phyloP scores from a whole-genome alignment of 345 rosid species.

The Eucalyptus camaldulensis region DNA sequence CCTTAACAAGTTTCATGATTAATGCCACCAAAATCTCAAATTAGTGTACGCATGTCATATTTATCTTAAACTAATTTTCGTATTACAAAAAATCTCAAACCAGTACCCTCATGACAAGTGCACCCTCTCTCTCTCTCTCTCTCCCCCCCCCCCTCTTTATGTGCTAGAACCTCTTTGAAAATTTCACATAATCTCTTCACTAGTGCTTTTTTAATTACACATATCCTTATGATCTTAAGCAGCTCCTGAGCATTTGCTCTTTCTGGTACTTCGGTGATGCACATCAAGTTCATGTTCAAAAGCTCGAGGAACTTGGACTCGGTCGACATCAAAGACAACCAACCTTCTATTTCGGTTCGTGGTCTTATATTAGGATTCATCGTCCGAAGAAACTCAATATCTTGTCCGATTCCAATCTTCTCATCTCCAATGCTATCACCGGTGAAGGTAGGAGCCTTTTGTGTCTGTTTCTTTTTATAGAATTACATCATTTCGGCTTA shows the following conservation, averaged over 20 bases:
- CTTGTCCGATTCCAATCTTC: accelerated
- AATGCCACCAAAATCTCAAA: neutral
- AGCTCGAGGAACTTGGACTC: neutral
- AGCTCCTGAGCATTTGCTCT: neutral
- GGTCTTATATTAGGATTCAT: neutral
- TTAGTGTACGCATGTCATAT: accelerated
- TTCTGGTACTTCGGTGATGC: neutral
- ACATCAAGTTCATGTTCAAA: neutral
- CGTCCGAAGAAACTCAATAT: neutral
- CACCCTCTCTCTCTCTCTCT: neutral
- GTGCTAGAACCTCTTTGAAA: neutral
- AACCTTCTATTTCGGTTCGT: neutral
- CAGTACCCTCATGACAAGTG: accelerated
- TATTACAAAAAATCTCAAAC: neutral
- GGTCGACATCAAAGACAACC: neutral
- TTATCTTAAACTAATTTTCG: accelerated
- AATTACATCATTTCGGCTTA: accelerated
- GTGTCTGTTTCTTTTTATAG: neutral
- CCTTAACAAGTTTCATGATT: neutral
- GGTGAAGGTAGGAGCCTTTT: neutral
- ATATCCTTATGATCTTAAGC: neutral
- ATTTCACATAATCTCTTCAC: neutral
- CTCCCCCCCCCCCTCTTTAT: neutral
- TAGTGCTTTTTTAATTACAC: neutral
- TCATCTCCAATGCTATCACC: neutral